Evolutionary conservation across 1,284 basidiomycete genomes (phyloP).

Genomic region (Ustilago shanxiensis): DNA sequence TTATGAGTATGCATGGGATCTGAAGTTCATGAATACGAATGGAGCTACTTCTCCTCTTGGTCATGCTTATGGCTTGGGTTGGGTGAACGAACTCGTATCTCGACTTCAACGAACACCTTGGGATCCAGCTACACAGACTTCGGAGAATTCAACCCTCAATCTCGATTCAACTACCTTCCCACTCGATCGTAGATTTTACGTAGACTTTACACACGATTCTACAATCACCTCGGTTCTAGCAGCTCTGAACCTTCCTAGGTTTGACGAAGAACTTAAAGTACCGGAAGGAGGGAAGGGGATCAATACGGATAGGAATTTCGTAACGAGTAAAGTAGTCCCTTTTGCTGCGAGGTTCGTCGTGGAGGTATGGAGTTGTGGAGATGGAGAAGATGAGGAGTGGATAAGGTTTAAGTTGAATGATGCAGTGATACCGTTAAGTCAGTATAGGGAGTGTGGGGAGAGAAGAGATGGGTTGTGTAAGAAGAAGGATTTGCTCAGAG

Average conservation of each 20-base stretch:
- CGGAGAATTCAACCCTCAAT: constrained; percentile 65
- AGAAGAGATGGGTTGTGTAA: constrained; percentile 59
- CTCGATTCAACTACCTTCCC: constrained; percentile 59
- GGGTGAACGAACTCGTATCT: constrained; percentile 73
- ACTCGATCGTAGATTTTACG: constrained; percentile 60
- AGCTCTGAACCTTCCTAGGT: constrained; percentile 50
- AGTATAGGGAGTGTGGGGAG: constrained; percentile 51
- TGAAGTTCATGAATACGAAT: constrained; percentile 75
- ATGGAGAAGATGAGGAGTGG: background rate
- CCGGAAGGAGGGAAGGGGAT: constrained; percentile 31
- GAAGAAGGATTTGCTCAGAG: constrained; percentile 42
- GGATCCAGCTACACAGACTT: constrained; percentile 54
- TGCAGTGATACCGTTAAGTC: constrained; percentile 59
- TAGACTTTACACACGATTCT: constrained; percentile 69
- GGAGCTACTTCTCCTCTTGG: constrained; percentile 84
- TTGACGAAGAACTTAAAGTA: constrained; percentile 29
- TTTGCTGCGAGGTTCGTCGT: constrained; percentile 64
- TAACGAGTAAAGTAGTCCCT: constrained; percentile 59
- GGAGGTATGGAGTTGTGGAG: constrained; percentile 55
- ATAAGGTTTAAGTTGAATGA: constrained; percentile 57
- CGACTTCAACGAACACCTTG: constrained; percentile 51
- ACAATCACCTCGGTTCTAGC: constrained; percentile 63
- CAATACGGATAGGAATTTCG: constrained; percentile 34
- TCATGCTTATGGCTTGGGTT: constrained; percentile 85
- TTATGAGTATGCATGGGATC: constrained; percentile 79